Evolutionary conservation across 2,329 filamentous ascomycete species (phyloP), one percentile per base, ranked within the genome.

Genomic region (Scedosporium aurantiacum): DNA sequence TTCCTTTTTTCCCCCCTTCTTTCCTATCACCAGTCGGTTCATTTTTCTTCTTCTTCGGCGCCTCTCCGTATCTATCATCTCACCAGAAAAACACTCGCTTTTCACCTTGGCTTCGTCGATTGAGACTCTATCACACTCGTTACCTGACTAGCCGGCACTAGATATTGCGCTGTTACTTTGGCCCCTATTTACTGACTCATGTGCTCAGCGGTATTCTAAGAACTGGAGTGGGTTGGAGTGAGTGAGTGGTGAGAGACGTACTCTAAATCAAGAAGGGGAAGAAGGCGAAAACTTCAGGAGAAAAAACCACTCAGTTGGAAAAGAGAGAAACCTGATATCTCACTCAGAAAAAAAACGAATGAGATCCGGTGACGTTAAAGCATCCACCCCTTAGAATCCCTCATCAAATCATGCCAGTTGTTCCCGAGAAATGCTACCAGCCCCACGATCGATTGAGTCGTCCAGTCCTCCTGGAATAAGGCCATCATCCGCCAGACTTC

Each of bases 401-500:
- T 14, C 12, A 23, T 16, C 45, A 23, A 41, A 60, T 18, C 58
- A 60, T 60, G 58, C 45, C 41, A 25, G 58, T 23, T 37, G 32
- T 25, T 18, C 32, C 28, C 14, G 47, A 55, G 45, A 54, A 16
- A 60, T 57, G 54, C 32, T 32, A 23, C 52, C 52, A 40, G 23
- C 60, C 18, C 52, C 52, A 25, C 52, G 28, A n/a, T 32, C 60
- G n/a, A 54, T 50, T 28, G 32, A 56, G 23, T 28, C 55, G 16
- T 32, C 56, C 41, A 52, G 61, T 50, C 45, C 63, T 43, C 56
- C 61, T 47, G 61, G 64, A 58, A 64, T 63, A 58, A 64, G 60
- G 56, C 62, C 60, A 63, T 65, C 62, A 61, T 66, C 58, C 25
- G 69, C 66, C 61, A 67, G 65, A 63, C 64, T 78, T 62, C 60